Base-by-base conservation (phyloP, 2,329 filamentous ascomycete species). In the Truncatella angustata region DNA sequence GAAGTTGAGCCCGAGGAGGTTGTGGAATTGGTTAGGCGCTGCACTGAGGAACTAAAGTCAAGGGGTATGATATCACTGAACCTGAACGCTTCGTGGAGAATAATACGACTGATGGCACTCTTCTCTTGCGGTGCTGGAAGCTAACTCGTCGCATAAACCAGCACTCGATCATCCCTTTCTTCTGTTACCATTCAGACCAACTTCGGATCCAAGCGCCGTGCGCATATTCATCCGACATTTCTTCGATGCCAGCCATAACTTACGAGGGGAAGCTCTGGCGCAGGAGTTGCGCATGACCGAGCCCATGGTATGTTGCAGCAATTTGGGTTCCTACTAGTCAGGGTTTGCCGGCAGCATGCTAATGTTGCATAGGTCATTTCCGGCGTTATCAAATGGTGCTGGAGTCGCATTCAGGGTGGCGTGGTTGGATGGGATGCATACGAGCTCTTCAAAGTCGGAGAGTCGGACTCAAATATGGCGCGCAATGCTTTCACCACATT, bases 351-450 rank as follows among this genome's bases (percentile, higher is more conserved):
- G 24, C 11, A 20, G n/a, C 21, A 21, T 10, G 28, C 62, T 70
- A 63, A 71, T 48, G 46, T 45, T 42, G 20, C 35, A 26, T 57
- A 96, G 91, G 91, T 96, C 52, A 82, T 99, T 50, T 92, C 91
- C 58, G 94, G 92, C 63, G 91, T 97, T 37, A 79, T 94, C 58
- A 99, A 97, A 76, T 99, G 94, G 94, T 97, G 93, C 71, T 99
- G 94, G 94, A 92, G 90, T 68, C 85, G 94, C 72, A 77, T 99
- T 47, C 84, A 88, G 37, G 91, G 91, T 54, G 94, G 94, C 64
- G 86, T 99, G 12, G 92, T 99, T 32, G 91, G 91, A 53, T 97
- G 94, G 94, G 91, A 97, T 64, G 91, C 91, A 37, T 99, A 99
- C 66, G 92, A 97, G 68, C 81, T 96, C 20, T 99, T 99, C 78